Conservation (phyloP, 2,329 filamentous ascomycete species). For the Talaromyces sp. region DNA sequence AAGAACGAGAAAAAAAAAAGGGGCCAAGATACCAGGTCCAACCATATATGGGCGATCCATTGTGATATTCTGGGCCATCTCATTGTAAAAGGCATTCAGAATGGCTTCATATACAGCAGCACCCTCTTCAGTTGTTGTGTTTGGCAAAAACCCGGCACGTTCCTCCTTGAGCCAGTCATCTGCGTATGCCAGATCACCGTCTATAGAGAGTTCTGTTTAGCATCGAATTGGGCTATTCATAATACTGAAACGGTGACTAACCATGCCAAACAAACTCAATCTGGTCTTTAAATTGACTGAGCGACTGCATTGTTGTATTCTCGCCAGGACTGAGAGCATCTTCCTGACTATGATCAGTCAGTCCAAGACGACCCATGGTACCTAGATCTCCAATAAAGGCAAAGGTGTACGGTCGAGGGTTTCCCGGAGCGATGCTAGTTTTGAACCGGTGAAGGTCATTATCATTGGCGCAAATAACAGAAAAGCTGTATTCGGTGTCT, state of each 20-base stretch:
- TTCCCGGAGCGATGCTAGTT: conserved; percentile 21
- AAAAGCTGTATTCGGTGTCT: conserved; percentile 29
- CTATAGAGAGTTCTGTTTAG: not conserved
- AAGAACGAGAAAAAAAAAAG: not conserved
- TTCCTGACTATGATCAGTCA: conserved; percentile 8
- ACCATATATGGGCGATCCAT: conserved; percentile 17
- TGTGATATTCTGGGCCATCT: conserved; percentile 11
- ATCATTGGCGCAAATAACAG: conserved; percentile 15
- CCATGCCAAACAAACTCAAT: conserved; percentile 13
- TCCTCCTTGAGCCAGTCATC: conserved; percentile 21
- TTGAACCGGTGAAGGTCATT: conserved; percentile 21
- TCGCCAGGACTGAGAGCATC: conserved; percentile 7
- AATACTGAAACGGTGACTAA: not conserved
- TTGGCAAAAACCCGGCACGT: conserved; percentile 15
- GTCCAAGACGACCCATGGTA: conserved; percentile 11
- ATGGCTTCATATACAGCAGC: conserved; percentile 11
- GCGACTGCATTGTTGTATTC: conserved; percentile 12
- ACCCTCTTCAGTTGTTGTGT: conserved; percentile 11
- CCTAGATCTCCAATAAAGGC: conserved; percentile 15
- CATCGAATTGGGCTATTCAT: not conserved
- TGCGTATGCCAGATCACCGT: conserved; percentile 20
- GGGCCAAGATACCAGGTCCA: conserved; percentile 6
- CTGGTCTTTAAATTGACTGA: conserved; percentile 4
- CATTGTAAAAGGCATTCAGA: conserved; percentile 15
- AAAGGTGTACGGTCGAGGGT: conserved; percentile 24